These are phyloP conservation scores for Mucor indicus DNA, from an alignment of 371 early-diverging fungal genomes.

Conservation along the genomic window DNA sequence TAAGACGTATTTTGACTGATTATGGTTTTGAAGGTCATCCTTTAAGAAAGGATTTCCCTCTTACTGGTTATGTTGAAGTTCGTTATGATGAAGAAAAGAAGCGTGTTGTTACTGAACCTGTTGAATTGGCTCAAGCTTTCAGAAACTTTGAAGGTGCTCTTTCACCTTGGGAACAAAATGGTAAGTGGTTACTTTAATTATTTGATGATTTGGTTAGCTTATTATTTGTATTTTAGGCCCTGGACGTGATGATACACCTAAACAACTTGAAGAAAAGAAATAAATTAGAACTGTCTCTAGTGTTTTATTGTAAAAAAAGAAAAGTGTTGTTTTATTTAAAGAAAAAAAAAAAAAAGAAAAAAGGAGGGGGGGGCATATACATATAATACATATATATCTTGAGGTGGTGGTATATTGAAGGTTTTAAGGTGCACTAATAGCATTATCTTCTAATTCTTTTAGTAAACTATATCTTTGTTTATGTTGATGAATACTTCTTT, in stretches of 20 bases:
- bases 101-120: conserved; percentile 93
- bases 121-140: conserved; percentile 96
- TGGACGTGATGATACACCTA: conserved; percentile 51
- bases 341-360: too few relatives aligned
- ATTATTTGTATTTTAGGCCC: conserved; percentile 19
- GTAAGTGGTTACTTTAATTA: conserved; percentile 25
- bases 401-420: too few relatives aligned
- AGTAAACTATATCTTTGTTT: not conserved
- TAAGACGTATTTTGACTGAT: conserved; percentile 96
- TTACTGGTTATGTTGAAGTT: conserved; percentile 94
- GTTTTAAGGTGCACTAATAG: conserved; percentile 10
- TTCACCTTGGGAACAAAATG: conserved; percentile 89
- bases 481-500: not conserved
- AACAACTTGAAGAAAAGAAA: conserved; percentile 38
- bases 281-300: too few relatives aligned
- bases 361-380: too few relatives aligned
- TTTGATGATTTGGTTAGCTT: not conserved
- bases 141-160: conserved; percentile 87
- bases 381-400: too few relatives aligned
- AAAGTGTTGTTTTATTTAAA: too few relatives aligned
- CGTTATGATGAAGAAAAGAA: conserved; percentile 97
- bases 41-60: conserved; percentile 97
- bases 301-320: too few relatives aligned
- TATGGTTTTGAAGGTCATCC: conserved; percentile 99
- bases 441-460: conserved; percentile 10